Evolutionary conservation across 2,329 filamentous ascomycete species (phyloP).

Genomic region (Alternaria brassicae): DNA sequence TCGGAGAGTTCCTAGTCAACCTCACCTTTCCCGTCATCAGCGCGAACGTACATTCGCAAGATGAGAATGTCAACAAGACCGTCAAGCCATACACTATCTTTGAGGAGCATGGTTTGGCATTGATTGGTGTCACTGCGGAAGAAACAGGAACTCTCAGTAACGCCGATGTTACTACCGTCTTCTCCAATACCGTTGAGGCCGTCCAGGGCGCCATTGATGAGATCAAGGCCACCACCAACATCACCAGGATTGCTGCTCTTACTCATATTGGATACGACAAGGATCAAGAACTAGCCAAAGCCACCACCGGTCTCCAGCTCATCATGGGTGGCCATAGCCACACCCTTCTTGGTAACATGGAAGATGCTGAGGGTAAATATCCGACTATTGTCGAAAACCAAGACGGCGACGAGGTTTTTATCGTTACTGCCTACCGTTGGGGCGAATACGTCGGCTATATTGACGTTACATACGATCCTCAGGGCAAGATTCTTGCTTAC

Average conservation of each 20-base stretch:
- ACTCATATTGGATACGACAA: constrained; percentile 73
- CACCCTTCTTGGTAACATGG: constrained; percentile 67
- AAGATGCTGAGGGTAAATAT: constrained; percentile 66
- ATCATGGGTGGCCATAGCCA: constrained; percentile 69
- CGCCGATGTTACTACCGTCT: constrained; percentile 64
- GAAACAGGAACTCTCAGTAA: constrained; percentile 66
- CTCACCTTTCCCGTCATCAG: constrained; percentile 70
- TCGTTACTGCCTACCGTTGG: constrained; percentile 73
- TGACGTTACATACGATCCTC: constrained; percentile 67
- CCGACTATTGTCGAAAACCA: constrained; percentile 68
- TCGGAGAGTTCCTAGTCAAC: constrained; percentile 68
- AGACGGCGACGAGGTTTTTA: constrained; percentile 71
- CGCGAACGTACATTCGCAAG: constrained; percentile 68
- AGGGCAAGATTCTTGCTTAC: constrained; percentile 68
- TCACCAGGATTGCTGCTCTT: constrained; percentile 70
- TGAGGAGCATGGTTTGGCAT: constrained; percentile 65
- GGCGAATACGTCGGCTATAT: constrained; percentile 73
- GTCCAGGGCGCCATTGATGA: constrained; percentile 69
- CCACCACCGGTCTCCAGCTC: constrained; percentile 69
- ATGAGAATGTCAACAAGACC: constrained; percentile 65
- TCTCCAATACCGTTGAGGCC: constrained; percentile 64
- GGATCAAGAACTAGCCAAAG: constrained; percentile 66
- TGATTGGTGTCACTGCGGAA: constrained; percentile 70
- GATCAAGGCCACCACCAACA: constrained; percentile 67
- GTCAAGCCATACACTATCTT: constrained; percentile 73